Conservation (phyloP, 2,329 filamentous ascomycete species). For the Fusarium humuli region DNA sequence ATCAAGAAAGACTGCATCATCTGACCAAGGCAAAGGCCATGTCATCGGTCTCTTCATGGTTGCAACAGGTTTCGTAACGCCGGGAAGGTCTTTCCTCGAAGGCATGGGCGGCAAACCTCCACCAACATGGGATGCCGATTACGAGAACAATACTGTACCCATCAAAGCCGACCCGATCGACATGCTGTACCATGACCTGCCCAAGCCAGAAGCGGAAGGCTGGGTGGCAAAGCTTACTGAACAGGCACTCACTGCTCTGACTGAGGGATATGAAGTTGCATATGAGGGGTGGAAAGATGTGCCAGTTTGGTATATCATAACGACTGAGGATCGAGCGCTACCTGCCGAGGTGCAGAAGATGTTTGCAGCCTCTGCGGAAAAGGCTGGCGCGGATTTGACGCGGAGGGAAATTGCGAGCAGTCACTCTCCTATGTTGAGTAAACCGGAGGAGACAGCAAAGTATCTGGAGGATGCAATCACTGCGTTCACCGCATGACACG, state of each 20-base stretch:
- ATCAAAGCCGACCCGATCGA: conserved; percentile 53
- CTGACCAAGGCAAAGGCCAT: conserved; percentile 43
- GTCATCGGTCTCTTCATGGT: conserved; percentile 60
- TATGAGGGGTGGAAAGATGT: conserved; percentile 63
- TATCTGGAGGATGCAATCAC: conserved; percentile 50
- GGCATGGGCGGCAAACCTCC: conserved; percentile 56
- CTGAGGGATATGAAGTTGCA: conserved; percentile 56
- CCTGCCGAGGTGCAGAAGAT: conserved; percentile 56
- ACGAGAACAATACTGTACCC: conserved; percentile 55
- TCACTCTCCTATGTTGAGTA: conserved; percentile 63
- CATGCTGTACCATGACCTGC: conserved; percentile 64
- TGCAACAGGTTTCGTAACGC: conserved; percentile 56
- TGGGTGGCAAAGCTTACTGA: conserved; percentile 56
- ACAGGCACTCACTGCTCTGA: conserved; percentile 59
- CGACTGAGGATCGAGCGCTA: conserved; percentile 55
- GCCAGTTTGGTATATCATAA: conserved; percentile 60
- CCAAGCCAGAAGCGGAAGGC: conserved; percentile 55
- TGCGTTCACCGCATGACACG: conserved; percentile 15
- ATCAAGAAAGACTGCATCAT: conserved; percentile 29
- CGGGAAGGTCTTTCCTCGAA: conserved; percentile 56
- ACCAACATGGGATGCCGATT: conserved; percentile 55
- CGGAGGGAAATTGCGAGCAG: conserved; percentile 57
- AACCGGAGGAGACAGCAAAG: conserved; percentile 53
- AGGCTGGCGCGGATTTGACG: conserved; percentile 52
- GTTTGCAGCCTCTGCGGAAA: conserved; percentile 54